Evolutionary conservation across 2,329 filamentous ascomycete species (phyloP).

Genomic region (Metarhizium humberi): DNA sequence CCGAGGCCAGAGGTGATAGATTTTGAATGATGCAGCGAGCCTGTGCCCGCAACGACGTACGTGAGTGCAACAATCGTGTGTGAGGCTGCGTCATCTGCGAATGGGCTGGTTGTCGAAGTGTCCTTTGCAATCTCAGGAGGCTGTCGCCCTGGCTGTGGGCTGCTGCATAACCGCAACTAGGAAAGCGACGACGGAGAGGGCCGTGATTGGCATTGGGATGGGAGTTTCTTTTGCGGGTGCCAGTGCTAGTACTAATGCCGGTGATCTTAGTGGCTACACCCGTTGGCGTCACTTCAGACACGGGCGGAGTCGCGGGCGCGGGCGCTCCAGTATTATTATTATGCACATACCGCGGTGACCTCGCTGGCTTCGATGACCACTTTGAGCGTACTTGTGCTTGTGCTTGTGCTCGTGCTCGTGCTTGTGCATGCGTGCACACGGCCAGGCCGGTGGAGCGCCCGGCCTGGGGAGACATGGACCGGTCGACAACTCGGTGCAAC

Average conservation of each 20-base stretch:
- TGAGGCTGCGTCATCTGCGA: not conserved
- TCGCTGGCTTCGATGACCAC: not conserved
- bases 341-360: not conserved
- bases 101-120: slow-evolving; percentile 5
- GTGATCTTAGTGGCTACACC: not conserved
- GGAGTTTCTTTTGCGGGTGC: slow-evolving; percentile 10
- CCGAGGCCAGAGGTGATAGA: not conserved
- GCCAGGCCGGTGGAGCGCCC: slow-evolving; percentile 20
- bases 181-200: not conserved
- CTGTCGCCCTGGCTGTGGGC: not conserved
- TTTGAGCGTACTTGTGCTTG: not conserved
- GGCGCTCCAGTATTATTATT: not conserved
- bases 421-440: slow-evolving; percentile 6
- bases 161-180: no score
- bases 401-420: not conserved
- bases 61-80: not conserved
- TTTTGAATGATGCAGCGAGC: not conserved
- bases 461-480: slow-evolving; percentile 22
- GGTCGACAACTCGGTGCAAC: not conserved
- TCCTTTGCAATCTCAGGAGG: slow-evolving; percentile 5
- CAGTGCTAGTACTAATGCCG: slow-evolving; percentile 7
- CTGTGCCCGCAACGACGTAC: not conserved
- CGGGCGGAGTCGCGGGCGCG: not conserved
- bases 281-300: slow-evolving; percentile 5
- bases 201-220: not conserved